phyloP scores from a whole-genome alignment of 805 yeast species.

The Ogataea ganodermae region DNA sequence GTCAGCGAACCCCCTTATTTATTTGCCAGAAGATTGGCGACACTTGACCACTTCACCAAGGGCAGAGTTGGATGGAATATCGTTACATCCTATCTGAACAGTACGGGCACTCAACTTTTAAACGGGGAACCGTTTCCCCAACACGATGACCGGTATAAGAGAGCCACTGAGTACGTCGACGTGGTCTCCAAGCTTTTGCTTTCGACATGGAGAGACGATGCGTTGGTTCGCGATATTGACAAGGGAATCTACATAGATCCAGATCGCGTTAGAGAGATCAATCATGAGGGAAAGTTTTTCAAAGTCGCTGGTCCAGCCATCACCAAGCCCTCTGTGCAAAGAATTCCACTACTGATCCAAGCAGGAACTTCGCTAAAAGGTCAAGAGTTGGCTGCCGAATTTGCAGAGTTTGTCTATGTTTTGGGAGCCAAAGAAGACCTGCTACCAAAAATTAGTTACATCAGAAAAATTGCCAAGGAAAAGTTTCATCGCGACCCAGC shows the following conservation, averaged over 20 bases:
- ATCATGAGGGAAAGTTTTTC: slow-evolving; percentile 42
- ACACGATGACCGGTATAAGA: slow-evolving; percentile 43
- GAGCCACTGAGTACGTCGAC: slow-evolving; percentile 43
- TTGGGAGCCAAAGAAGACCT: slow-evolving; percentile 36
- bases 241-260: slow-evolving; percentile 35
- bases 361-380: slow-evolving; percentile 47
- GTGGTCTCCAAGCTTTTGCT: slow-evolving; percentile 41
- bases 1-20: slow-evolving; percentile 45
- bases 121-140: slow-evolving; percentile 39
- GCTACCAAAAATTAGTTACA: slow-evolving; percentile 31
- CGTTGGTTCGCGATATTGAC: slow-evolving; percentile 32
- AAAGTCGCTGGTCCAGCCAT: slow-evolving; percentile 46
- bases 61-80: slow-evolving; percentile 51
- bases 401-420: slow-evolving; percentile 44
- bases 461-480: slow-evolving; percentile 35
- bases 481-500: slow-evolving; percentile 38
- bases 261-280: slow-evolving; percentile 40
- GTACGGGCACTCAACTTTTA: slow-evolving; percentile 41
- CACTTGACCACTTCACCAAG: slow-evolving; percentile 43
- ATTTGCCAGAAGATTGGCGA: slow-evolving; percentile 45
- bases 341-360: slow-evolving; percentile 45
- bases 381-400: slow-evolving; percentile 43
- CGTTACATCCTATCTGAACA: slow-evolving; percentile 44
- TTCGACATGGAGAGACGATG: slow-evolving; percentile 47
- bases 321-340: slow-evolving; percentile 44